phyloP scores from a whole-genome alignment of 1,284 basidiomycete species.

The Pascua guehoae region DNA sequence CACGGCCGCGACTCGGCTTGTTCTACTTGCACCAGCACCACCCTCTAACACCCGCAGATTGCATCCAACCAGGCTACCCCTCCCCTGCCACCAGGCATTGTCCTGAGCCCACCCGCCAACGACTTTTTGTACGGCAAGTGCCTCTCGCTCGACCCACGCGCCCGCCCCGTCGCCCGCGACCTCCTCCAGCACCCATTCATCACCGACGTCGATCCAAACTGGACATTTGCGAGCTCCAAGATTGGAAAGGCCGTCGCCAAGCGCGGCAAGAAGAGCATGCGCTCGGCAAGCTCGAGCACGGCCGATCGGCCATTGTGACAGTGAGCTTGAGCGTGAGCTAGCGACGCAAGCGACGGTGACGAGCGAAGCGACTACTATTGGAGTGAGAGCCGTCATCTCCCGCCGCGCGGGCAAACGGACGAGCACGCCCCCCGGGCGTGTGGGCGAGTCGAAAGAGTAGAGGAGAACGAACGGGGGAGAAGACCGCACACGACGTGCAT shows the following conservation, averaged over 20 bases:
- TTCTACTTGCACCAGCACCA: constrained; percentile 31
- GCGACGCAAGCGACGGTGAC: too few relatives aligned
- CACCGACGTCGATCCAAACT: constrained; percentile 61
- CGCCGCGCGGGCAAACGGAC: too few relatives aligned
- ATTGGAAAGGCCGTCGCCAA: constrained; percentile 45
- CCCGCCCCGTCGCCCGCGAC: constrained; percentile 78
- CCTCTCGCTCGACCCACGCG: constrained; percentile 83
- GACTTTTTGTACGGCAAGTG: constrained; percentile 85
- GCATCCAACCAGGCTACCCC: constrained; percentile 50
- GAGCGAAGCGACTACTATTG: too few relatives aligned
- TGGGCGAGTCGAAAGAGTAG: too few relatives aligned
- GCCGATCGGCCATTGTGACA: neutral
- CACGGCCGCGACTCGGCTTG: too few relatives aligned
- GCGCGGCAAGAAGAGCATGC: constrained; percentile 9
- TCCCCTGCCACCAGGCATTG: constrained; percentile 79
- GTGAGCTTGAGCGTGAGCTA: too few relatives aligned
- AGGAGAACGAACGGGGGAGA: too few relatives aligned
- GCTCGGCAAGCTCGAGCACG: constrained; percentile 5
- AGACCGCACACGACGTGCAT: too few relatives aligned
- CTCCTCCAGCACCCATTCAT: constrained; percentile 83
- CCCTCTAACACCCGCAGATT: constrained; percentile 56
- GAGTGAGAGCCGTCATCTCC: too few relatives aligned
- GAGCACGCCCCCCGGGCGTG: too few relatives aligned
- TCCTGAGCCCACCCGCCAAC: constrained; percentile 68
- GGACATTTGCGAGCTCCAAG: constrained; percentile 58